phyloP scores from a whole-genome alignment of 164 flowering plant genomes.

The Chimonanthus salicifolius region DNA sequence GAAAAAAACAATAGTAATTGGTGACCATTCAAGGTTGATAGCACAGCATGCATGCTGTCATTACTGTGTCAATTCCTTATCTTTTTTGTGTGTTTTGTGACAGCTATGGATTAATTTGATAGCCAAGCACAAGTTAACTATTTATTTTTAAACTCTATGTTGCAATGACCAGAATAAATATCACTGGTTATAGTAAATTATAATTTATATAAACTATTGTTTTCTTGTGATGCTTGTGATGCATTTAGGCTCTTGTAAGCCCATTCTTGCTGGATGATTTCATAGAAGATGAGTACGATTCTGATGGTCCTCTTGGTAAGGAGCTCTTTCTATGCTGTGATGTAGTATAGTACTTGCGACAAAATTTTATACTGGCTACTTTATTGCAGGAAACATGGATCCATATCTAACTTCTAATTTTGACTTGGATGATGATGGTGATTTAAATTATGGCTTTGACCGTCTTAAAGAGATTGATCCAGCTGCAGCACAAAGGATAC shows the following conservation, averaged over 20 bases:
- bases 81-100: neutral
- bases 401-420: constrained; percentile 18
- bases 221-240: neutral
- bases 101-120: neutral
- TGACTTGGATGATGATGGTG: constrained; percentile 20
- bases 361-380: neutral
- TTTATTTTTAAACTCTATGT: neutral
- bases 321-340: neutral
- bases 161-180: neutral
- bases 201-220: neutral
- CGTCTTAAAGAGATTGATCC: constrained; percentile 74
- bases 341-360: neutral
- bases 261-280: constrained; percentile 78
- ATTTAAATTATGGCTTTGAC: constrained; percentile 30
- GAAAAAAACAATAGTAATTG: neutral
- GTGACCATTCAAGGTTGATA: neutral
- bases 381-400: constrained; percentile 23
- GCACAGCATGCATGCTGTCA: neutral
- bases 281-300: constrained; percentile 35
- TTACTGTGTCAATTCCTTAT: neutral
- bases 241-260: constrained; percentile 73
- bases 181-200: neutral
- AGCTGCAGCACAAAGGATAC: constrained; percentile 80
- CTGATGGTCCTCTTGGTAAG: constrained; percentile 34
- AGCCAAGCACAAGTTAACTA: neutral